Conservation (phyloP, 495 filamentous ascomycete genomes). For the Elaphomyces granulatus region DNA sequence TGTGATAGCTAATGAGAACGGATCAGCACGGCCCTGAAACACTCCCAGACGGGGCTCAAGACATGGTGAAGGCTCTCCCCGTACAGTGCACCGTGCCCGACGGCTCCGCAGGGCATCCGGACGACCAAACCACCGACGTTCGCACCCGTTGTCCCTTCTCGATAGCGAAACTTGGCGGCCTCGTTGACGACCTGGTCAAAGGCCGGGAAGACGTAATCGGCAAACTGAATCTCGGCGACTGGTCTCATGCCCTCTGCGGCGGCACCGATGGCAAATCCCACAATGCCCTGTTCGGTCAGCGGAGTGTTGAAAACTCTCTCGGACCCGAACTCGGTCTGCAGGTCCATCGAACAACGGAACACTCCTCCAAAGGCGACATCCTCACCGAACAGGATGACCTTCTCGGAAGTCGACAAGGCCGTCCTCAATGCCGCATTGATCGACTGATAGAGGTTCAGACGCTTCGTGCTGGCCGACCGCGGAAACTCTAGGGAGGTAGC, state of each 20-base stretch:
- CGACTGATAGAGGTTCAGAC: constrained; percentile 83
- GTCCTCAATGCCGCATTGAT: constrained; percentile 79
- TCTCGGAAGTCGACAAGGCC: constrained; percentile 70
- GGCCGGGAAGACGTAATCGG: constrained; percentile 92
- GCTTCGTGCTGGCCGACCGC: constrained; percentile 53
- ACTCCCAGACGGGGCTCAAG: too few relatives aligned
- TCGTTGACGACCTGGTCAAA: constrained; percentile 98
- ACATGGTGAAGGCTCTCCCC: constrained; percentile 10
- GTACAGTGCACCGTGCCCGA: constrained; percentile 87
- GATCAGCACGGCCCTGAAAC: too few relatives aligned
- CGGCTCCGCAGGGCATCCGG: constrained; percentile 86
- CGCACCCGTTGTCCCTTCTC: constrained; percentile 57
- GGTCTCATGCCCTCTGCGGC: constrained; percentile 87
- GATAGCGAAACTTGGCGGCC: constrained; percentile 82
- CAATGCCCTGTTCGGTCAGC: constrained; percentile 83
- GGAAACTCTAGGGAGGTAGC: constrained; percentile 47
- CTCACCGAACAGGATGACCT: constrained; percentile 85
- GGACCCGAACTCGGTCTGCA: constrained; percentile 71
- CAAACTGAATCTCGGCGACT: constrained; percentile 94
- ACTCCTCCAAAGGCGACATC: constrained; percentile 96
- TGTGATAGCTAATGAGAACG: constrained; percentile 51
- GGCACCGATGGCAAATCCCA: constrained; percentile 82
- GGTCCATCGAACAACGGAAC: constrained; percentile 86
- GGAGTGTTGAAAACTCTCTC: constrained; percentile 96
- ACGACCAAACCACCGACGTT: constrained; percentile 71